phyloP scores from a whole-genome alignment of 495 filamentous ascomycete species.

The Podospora pseudocomata region DNA sequence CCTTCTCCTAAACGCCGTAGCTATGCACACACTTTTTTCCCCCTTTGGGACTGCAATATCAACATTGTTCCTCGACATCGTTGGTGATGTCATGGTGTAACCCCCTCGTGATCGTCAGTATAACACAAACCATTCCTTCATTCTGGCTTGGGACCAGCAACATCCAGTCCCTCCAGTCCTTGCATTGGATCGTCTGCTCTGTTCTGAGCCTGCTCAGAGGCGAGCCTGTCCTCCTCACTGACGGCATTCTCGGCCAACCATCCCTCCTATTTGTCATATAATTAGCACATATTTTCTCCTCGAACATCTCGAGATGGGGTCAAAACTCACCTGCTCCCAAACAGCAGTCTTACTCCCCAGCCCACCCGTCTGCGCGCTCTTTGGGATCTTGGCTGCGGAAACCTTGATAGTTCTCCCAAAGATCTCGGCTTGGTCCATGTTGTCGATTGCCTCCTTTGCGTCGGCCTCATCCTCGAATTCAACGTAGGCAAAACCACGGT shows the following conservation, averaged over 20 bases:
- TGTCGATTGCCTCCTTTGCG: constrained; percentile 94
- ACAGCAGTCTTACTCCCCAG: constrained; percentile 92
- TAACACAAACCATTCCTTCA: constrained; percentile 35
- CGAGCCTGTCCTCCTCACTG: constrained; percentile 75
- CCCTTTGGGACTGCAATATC: background rate
- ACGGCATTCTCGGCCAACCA: constrained; percentile 90
- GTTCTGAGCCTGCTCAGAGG: constrained; percentile 53
- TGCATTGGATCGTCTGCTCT: constrained; percentile 87
- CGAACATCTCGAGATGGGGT: no score
- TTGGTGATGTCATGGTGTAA: background rate
- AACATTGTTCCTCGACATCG: background rate
- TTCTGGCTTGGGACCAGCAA: constrained; percentile 84
- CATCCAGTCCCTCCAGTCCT: constrained; percentile 86
- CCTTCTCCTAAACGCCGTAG: constrained; percentile 40
- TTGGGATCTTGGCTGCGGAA: constrained; percentile 85
- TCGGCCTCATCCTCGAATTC: constrained; percentile 86
- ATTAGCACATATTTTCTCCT: constrained; percentile 26
- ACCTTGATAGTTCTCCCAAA: constrained; percentile 91
- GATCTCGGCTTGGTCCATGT: constrained; percentile 98
- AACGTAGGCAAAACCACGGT: constrained; percentile 94
- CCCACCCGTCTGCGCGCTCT: constrained; percentile 73
- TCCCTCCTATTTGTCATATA: constrained; percentile 61
- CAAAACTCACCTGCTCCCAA: constrained; percentile 83
- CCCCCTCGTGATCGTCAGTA: background rate
- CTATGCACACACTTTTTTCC: constrained; percentile 34